Conservation (phyloP, 2,329 filamentous ascomycete genomes). For the Boeremia exigua region DNA sequence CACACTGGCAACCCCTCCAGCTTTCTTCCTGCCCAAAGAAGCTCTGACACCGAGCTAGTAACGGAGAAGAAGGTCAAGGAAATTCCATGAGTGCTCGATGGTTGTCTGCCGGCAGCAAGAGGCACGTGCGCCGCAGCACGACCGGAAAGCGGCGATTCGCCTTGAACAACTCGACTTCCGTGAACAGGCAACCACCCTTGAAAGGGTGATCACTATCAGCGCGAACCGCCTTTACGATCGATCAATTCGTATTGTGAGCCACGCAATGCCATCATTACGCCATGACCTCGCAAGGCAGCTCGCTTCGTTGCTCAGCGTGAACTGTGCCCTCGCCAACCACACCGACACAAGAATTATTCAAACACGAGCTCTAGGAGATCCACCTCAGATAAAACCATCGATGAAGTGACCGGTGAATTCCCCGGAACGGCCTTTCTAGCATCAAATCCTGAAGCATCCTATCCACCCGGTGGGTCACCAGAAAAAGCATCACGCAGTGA, state of each 20-base stretch:
- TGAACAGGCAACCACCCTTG: neutral
- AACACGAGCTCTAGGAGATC: neutral
- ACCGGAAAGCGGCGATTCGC: constrained; percentile 7
- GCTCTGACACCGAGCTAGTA: constrained; percentile 21
- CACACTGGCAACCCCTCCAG: constrained; percentile 11
- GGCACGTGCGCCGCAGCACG: neutral
- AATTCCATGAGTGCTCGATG: constrained; percentile 17
- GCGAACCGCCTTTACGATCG: neutral
- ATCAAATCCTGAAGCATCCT: neutral
- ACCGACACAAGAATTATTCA: constrained; percentile 1
- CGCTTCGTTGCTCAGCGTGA: neutral
- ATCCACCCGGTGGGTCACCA: constrained; percentile 6
- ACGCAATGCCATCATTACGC: neutral
- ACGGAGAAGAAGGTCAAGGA: constrained; percentile 23
- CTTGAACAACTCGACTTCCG: constrained; percentile 3
- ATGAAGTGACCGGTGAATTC: constrained; percentile 2
- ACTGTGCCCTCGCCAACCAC: neutral
- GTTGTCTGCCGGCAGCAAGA: neutral
- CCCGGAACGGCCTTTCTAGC: constrained; percentile 1
- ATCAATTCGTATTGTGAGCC: neutral
- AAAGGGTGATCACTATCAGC: neutral
- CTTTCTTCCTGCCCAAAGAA: constrained; percentile 15
- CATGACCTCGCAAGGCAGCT: neutral
- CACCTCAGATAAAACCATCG: neutral
- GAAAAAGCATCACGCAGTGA: constrained; percentile 13